These are phyloP conservation scores for Sugiyamaella smithiae DNA, from an alignment of 805 yeast genomes.

Conservation along the genomic window DNA sequence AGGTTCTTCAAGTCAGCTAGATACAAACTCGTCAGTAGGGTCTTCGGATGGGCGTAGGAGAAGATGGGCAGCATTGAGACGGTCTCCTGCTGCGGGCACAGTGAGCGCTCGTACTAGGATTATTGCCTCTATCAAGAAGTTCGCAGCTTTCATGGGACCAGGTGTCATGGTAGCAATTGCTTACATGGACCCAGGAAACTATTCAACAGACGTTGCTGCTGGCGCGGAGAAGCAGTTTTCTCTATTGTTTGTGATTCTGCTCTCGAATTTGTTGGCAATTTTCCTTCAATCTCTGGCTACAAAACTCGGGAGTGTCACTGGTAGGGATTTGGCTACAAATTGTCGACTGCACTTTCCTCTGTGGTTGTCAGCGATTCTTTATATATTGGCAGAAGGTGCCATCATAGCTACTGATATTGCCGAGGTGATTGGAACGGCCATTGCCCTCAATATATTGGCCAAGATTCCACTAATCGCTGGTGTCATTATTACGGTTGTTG, in stretches of 20 bases:
- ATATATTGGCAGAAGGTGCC: conserved; percentile 81
- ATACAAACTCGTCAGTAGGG: too few species aligned
- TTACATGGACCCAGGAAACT: conserved; percentile 97
- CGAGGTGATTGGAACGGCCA: conserved; percentile 97
- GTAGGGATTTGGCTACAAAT: conserved; percentile 83
- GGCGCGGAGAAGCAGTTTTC: conserved; percentile 86
- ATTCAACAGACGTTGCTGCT: conserved; percentile 90
- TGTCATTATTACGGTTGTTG: conserved; percentile 78
- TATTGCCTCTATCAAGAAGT: too few species aligned
- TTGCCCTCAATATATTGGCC: conserved; percentile 80
- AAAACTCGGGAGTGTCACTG: conserved; percentile 90
- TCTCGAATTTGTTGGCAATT: conserved; percentile 84
- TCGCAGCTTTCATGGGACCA: conserved; percentile 72
- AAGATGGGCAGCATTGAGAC: not conserved
- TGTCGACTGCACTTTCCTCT: conserved; percentile 73
- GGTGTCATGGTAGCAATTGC: conserved; percentile 94
- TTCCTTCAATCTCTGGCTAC: conserved; percentile 82
- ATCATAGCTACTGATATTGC: conserved; percentile 96
- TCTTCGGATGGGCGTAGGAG: not conserved
- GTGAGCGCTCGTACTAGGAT: too few species aligned
- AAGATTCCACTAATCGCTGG: conserved; percentile 79
- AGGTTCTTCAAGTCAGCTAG: too few species aligned
- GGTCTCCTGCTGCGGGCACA: too few species aligned
- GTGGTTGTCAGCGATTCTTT: conserved; percentile 49
- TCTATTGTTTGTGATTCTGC: conserved; percentile 68